Percentiles rank a stretch among this genome's conserved stretches.
Evolutionary conservation across 1,284 basidiomycete species (phyloP).

Genomic region (Cystobasidium slooffiae): DNA sequence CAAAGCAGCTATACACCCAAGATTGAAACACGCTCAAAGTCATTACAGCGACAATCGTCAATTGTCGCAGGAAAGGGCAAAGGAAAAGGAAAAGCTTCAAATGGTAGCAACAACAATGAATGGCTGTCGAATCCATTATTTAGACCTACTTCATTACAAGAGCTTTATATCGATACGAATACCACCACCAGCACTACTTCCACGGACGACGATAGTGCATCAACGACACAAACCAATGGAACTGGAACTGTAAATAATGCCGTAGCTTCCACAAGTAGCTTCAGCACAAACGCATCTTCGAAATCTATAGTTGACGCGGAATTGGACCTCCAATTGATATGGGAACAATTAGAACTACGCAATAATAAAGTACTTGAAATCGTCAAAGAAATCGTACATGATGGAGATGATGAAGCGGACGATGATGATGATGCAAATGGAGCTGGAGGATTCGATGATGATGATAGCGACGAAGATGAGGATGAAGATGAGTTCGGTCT

Average conservation of each 20-base stretch:
- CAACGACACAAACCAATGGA: slow-evolving; percentile 58
- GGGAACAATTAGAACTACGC: slow-evolving; percentile 87
- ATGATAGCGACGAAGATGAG: slow-evolving; percentile 62
- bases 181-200: not conserved
- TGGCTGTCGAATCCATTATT: slow-evolving; percentile 26
- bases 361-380: slow-evolving; percentile 60
- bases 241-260: not conserved
- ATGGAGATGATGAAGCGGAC: slow-evolving; percentile 53
- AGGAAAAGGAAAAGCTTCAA: slow-evolving; percentile 17
- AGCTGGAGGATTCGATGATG: slow-evolving; percentile 55
- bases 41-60: not conserved
- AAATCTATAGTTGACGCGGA: slow-evolving; percentile 68
- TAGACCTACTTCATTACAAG: slow-evolving; percentile 54
- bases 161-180: slow-evolving; percentile 49
- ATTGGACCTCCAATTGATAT: slow-evolving; percentile 82
- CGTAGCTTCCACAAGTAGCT: slow-evolving; percentile 1
- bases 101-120: too few species aligned
- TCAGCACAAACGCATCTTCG: slow-evolving; percentile 75
- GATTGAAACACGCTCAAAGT: slow-evolving; percentile 34
- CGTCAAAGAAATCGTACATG: slow-evolving; percentile 52
- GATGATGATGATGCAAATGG: slow-evolving; percentile 56
- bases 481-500: slow-evolving; percentile 54
- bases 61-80: not conserved
- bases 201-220: slow-evolving; percentile 52
- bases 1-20: slow-evolving; percentile 5